Evolutionary conservation across 2,329 filamentous ascomycete genomes (phyloP).

Genomic region (Fusarium bactridioides): DNA sequence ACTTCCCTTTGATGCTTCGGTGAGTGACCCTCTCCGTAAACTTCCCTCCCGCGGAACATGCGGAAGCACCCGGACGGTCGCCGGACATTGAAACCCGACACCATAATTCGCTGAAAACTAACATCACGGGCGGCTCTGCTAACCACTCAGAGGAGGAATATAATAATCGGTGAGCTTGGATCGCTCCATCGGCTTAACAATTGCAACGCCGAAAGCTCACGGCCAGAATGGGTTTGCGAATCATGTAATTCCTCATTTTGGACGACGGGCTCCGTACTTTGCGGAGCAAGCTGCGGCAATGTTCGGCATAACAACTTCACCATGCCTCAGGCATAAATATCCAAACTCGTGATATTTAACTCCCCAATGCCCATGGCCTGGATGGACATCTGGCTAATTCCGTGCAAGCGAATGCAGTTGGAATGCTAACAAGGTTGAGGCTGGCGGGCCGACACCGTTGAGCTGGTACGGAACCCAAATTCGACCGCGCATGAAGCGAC

Average conservation of each 20-base stretch:
- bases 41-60: neutral
- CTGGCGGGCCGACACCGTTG: constrained; percentile 6
- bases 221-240: neutral
- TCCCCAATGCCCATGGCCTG: neutral
- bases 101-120: neutral
- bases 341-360: neutral
- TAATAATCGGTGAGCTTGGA: neutral
- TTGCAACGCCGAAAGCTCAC: neutral
- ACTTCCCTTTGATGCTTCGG: neutral
- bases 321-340: constrained; percentile 6
- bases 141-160: neutral
- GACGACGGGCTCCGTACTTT: neutral
- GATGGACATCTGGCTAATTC: neutral
- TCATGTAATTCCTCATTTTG: neutral
- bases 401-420: neutral
- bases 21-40: neutral
- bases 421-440: neutral
- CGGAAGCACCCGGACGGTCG: constrained; percentile 6
- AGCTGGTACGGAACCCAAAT: neutral
- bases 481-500: neutral
- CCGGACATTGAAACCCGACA: constrained; percentile 30
- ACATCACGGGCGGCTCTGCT: neutral
- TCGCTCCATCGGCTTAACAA: neutral
- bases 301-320: constrained; percentile 8
- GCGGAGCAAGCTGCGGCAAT: constrained; percentile 18